Evolutionary conservation across 768 basidiomycete species (phyloP).

Genomic region (Serendipita sp.): DNA sequence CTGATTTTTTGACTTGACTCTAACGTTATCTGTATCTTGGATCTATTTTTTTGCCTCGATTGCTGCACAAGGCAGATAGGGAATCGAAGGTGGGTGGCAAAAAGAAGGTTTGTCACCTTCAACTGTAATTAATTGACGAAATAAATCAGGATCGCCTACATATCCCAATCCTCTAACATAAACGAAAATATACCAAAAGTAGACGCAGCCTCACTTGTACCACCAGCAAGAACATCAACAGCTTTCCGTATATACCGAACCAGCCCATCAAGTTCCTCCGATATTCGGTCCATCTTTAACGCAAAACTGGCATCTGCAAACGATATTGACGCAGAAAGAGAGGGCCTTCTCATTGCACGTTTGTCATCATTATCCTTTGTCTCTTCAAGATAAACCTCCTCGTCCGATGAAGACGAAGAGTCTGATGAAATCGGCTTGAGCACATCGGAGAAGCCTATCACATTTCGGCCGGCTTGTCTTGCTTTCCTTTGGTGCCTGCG

Average conservation of each 20-base stretch:
- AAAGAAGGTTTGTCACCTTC: too few species aligned
- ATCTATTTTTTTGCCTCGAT: too few species aligned
- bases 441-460: constrained; percentile 10
- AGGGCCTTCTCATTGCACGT: not conserved
- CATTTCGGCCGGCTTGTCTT: constrained; percentile 11
- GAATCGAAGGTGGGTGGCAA: too few species aligned
- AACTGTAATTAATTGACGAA: too few species aligned
- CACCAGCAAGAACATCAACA: constrained; percentile 50
- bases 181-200: constrained; percentile 62
- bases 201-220: constrained; percentile 39
- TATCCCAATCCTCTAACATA: constrained; percentile 64
- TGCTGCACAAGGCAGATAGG: too few species aligned
- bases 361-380: not conserved
- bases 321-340: constrained; percentile 9
- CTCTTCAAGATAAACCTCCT: constrained; percentile 17
- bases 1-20: not conserved
- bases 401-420: constrained; percentile 19
- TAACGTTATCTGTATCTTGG: too few species aligned
- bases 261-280: constrained; percentile 50
- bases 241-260: constrained; percentile 54
- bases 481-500: not conserved
- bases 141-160: constrained; percentile 11
- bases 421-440: constrained; percentile 25
- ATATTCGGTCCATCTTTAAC: constrained; percentile 43
- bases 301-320: constrained; percentile 33